These are phyloP conservation scores for Aspergillus pseudotamarii DNA, from an alignment of 2,329 filamentous ascomycete genomes.

Conservation along the genomic window DNA sequence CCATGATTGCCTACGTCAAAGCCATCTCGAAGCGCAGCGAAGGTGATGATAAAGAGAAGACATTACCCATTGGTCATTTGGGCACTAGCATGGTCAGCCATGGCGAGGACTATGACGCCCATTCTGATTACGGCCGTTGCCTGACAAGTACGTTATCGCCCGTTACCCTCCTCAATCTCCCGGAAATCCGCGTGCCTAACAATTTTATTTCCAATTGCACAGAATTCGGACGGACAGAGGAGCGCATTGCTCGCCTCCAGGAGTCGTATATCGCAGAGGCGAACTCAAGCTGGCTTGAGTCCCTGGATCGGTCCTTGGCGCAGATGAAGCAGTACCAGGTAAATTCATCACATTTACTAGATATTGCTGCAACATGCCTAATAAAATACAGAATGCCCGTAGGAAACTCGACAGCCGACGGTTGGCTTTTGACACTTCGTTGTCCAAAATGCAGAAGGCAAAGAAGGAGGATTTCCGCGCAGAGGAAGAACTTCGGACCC, in stretches of 20 bases:
- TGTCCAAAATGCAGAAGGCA: conserved; percentile 87
- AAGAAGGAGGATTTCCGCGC: conserved; percentile 92
- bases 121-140: conserved; percentile 89
- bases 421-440: conserved; percentile 86
- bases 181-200: not conserved
- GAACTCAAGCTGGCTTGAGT: conserved; percentile 84
- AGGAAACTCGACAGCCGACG: conserved; percentile 93
- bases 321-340: conserved; percentile 99
- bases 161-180: not conserved
- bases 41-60: conserved; percentile 85
- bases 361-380: not conserved
- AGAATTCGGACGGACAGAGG: conserved; percentile 83
- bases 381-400: conserved; percentile 64
- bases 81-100: conserved; percentile 85
- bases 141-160: conserved; percentile 63
- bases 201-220: not conserved
- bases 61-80: conserved; percentile 74
- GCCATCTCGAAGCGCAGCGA: conserved; percentile 83
- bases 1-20: conserved; percentile 84
- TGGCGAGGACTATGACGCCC: conserved; percentile 87
- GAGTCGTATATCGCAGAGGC: conserved; percentile 79
- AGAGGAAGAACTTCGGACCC: conserved; percentile 86
- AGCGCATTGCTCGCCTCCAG: conserved; percentile 82
- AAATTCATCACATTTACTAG: conserved; percentile 32
- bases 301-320: conserved; percentile 81